Percentiles rank a stretch among this genome's conserved stretches.
phyloP scores from a whole-genome alignment of 257 asterid genomes.

The Handroanthus guayacan region DNA sequence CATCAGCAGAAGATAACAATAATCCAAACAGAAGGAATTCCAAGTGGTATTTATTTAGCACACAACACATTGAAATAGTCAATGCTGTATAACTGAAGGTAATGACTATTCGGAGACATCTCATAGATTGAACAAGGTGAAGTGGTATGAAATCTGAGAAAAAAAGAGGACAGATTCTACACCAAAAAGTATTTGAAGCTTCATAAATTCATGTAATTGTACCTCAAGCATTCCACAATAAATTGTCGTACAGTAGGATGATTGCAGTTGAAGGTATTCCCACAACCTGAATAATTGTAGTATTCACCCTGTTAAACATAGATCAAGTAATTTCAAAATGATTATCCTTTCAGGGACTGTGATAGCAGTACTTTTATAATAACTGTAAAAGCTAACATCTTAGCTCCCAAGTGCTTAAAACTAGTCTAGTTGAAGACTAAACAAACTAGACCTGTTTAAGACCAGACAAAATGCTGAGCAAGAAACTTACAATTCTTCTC shows the following conservation, averaged over 20 bases:
- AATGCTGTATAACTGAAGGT: neutral
- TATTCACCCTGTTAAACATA: conserved; percentile 81
- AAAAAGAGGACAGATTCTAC: conserved; percentile 7
- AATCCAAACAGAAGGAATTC: conserved; percentile 3
- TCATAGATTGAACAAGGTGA: conserved; percentile 13
- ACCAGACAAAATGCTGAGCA: conserved; percentile 7
- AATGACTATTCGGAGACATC: neutral
- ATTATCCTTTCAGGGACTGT: conserved; percentile 7
- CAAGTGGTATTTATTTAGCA: neutral
- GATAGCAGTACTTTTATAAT: conserved; percentile 22
- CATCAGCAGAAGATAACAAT: conserved; percentile 26
- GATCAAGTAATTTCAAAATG: conserved; percentile 28
- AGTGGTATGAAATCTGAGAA: conserved; percentile 6
- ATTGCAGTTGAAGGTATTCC: conserved; percentile 98
- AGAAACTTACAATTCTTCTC: conserved; percentile 9
- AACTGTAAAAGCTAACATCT: conserved; percentile 6
- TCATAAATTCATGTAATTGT: conserved; percentile 30
- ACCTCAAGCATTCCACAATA: conserved; percentile 94
- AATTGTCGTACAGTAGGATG: conserved; percentile 91
- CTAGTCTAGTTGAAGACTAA: conserved; percentile 9
- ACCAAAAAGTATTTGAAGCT: conserved; percentile 17
- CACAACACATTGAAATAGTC: neutral
- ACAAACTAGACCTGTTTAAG: conserved; percentile 1
- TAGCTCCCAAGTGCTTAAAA: conserved; percentile 28
- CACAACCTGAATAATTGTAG: conserved; percentile 98